Conservation (phyloP, 768 basidiomycete species). For the Cantharellus cinnabarinus region DNA sequence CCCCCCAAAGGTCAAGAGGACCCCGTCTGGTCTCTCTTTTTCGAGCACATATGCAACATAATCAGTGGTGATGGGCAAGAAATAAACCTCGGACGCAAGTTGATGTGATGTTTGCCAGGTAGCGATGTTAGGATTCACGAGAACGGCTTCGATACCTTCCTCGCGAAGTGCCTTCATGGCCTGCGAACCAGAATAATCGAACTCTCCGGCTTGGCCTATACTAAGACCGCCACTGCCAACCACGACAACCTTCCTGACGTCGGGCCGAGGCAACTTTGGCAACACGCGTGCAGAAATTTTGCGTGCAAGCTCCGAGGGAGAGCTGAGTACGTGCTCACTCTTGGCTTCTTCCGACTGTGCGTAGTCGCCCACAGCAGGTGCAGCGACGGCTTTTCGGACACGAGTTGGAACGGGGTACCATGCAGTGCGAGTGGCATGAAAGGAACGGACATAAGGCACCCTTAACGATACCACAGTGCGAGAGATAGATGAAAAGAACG, state of each 20-base stretch:
- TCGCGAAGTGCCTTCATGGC: slow-evolving; percentile 94
- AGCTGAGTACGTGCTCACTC: slow-evolving; percentile 34
- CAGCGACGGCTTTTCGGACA: slow-evolving; percentile 43
- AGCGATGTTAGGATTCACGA: slow-evolving; percentile 98
- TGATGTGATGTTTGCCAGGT: slow-evolving; percentile 99
- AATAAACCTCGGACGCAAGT: slow-evolving; percentile 91
- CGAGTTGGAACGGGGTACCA: slow-evolving; percentile 27
- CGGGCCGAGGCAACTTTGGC: slow-evolving; percentile 73
- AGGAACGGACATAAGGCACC: slow-evolving; percentile 19
- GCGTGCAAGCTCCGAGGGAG: slow-evolving; percentile 85
- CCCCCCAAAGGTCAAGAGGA: slow-evolving; percentile 93
- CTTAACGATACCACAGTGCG: neutral
- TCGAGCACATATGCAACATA: slow-evolving; percentile 98
- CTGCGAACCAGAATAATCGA: slow-evolving; percentile 98
- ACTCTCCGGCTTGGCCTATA: slow-evolving; percentile 98
- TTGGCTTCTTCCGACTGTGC: slow-evolving; percentile 2
- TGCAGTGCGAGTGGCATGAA: slow-evolving; percentile 26
- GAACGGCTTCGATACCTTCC: slow-evolving; percentile 80
- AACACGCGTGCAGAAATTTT: slow-evolving; percentile 86
- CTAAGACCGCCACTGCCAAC: slow-evolving; percentile 91
- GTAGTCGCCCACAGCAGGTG: slow-evolving; percentile 14
- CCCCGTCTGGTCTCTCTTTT: slow-evolving; percentile 94
- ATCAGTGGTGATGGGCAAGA: slow-evolving; percentile 86
- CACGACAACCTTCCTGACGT: slow-evolving; percentile 87
- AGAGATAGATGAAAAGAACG: neutral